phyloP scores from a whole-genome alignment of 176 grass and related monocot genomes.

The Pharus latifolius region DNA sequence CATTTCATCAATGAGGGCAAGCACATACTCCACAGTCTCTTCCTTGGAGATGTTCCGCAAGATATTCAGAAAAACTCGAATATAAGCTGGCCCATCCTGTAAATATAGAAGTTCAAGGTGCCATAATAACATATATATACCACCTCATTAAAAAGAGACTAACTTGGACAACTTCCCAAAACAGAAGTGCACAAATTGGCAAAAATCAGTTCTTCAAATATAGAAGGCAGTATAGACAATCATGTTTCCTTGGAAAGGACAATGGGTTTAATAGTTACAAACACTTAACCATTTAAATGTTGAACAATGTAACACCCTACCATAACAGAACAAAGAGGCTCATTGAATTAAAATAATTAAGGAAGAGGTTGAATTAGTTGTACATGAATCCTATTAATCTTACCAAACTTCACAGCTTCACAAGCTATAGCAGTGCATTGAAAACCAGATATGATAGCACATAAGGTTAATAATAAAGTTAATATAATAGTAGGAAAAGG shows the following conservation, averaged over 20 bases:
- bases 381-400: not conserved
- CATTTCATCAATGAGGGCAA: slow-evolving; percentile 95
- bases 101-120: slow-evolving; percentile 11
- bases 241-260: not conserved
- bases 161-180: not conserved
- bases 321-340: too few species aligned
- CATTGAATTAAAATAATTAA: not conserved
- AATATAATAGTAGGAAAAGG: not conserved
- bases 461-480: not conserved
- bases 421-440: not conserved
- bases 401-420: not conserved
- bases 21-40: slow-evolving; percentile 91
- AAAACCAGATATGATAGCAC: slow-evolving; percentile 7
- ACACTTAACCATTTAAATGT: not conserved
- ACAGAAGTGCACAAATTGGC: not conserved
- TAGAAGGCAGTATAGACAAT: not conserved
- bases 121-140: not conserved
- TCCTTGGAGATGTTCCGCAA: slow-evolving; percentile 72
- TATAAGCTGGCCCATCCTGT: slow-evolving; percentile 77
- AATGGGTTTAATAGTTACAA: not conserved
- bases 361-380: not conserved
- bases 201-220: not conserved
- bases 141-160: not conserved
- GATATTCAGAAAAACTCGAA: slow-evolving; percentile 77
- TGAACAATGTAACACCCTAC: not conserved